These are phyloP conservation scores for Russula olivacea DNA, from an alignment of 768 basidiomycete species.

Conservation along the genomic window DNA sequence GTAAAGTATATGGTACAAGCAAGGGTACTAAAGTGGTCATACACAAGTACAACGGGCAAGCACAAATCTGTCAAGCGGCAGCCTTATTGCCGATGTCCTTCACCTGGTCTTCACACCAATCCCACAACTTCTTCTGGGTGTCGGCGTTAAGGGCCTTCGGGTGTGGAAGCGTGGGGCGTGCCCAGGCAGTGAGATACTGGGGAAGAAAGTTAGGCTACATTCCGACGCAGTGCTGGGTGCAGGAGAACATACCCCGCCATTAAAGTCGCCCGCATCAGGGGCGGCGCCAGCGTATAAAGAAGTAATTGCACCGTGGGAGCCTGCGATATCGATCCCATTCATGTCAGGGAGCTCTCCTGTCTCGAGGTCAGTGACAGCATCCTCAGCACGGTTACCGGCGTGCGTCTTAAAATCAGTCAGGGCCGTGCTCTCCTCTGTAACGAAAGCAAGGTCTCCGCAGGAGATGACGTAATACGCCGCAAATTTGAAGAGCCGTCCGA, in stretches of 20 bases:
- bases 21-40: no score
- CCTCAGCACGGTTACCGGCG: no score
- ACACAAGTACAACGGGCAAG: background rate
- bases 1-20: background rate
- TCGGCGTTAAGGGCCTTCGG: background rate
- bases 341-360: background rate
- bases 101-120: constrained; percentile 7
- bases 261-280: background rate
- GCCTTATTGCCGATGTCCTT: background rate
- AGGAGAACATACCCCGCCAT: background rate
- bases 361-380: background rate
- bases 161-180: constrained; percentile 5
- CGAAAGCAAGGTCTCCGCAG: background rate
- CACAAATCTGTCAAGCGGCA: background rate
- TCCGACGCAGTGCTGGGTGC: background rate
- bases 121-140: background rate
- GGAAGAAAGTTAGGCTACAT: background rate
- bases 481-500: background rate
- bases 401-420: no score
- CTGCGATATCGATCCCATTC: background rate
- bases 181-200: constrained; percentile 4
- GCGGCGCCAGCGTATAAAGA: constrained; percentile 1
- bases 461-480: background rate
- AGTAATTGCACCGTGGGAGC: background rate
- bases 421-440: background rate